phyloP scores from a whole-genome alignment of 176 grass and related monocot genomes.

The Carex myosuroides region DNA sequence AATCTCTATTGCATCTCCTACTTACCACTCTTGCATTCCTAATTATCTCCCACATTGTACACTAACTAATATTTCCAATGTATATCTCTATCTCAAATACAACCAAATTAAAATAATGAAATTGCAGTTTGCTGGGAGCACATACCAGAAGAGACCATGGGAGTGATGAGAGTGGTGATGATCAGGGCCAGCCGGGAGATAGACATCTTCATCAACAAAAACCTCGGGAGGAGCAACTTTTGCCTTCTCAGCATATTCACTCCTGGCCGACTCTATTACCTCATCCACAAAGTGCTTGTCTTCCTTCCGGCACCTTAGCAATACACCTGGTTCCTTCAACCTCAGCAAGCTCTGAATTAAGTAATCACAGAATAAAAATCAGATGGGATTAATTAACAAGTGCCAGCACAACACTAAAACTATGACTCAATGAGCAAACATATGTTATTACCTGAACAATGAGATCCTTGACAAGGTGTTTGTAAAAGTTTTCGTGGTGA shows the following conservation, averaged over 20 bases:
- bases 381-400: neutral
- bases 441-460: conserved; percentile 65
- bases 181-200: conserved; percentile 60
- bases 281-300: conserved; percentile 60
- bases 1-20: too few relatives aligned
- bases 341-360: conserved; percentile 66
- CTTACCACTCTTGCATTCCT: too few relatives aligned
- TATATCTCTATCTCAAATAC: neutral
- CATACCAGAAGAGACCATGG: conserved; percentile 72
- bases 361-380: neutral
- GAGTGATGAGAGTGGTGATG: conserved; percentile 46
- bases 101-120: conserved; percentile 10
- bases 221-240: conserved; percentile 67
- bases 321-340: conserved; percentile 83
- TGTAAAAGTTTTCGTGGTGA: conserved; percentile 31
- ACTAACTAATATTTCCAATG: too few relatives aligned
- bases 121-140: neutral
- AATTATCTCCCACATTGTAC: too few relatives aligned
- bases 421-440: neutral
- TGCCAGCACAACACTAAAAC: neutral
- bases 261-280: conserved; percentile 63
- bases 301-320: conserved; percentile 75
- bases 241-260: conserved; percentile 75
- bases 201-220: conserved; percentile 59
- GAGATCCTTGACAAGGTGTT: conserved; percentile 65